phyloP scores from a whole-genome alignment of 1,284 basidiomycete genomes.

The Hypsizygus ulmarius region DNA sequence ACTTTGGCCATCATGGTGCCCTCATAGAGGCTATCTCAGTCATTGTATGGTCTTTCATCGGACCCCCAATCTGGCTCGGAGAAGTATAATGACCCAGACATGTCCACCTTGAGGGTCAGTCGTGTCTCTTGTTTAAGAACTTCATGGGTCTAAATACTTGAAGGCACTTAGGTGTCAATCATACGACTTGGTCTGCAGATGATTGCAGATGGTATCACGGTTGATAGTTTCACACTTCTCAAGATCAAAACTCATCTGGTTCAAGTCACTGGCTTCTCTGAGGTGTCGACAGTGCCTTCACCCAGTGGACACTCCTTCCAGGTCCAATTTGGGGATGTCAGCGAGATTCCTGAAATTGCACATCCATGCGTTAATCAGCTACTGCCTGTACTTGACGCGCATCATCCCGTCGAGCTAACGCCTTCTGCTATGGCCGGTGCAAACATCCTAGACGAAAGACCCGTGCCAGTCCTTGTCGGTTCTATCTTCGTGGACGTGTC shows the following conservation, averaged over 20 bases:
- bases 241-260: constrained; percentile 63
- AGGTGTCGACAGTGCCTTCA: constrained; percentile 44
- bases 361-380: constrained; percentile 59
- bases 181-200: constrained; percentile 60
- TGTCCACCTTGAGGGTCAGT: constrained; percentile 47
- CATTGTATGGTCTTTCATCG: constrained; percentile 43
- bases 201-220: constrained; percentile 56
- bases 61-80: background rate
- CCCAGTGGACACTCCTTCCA: constrained; percentile 47
- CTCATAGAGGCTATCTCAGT: constrained; percentile 27
- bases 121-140: background rate
- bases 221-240: constrained; percentile 50
- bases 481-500: constrained; percentile 60
- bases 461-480: constrained; percentile 50
- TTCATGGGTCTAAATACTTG: constrained; percentile 1
- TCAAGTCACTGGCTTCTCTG: constrained; percentile 51
- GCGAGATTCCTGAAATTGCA: constrained; percentile 39
- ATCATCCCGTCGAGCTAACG: constrained; percentile 44
- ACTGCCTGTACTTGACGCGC: constrained; percentile 55
- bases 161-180: constrained; percentile 44
- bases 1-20: background rate
- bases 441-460: constrained; percentile 41
- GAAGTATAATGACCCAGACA: constrained; percentile 40
- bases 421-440: constrained; percentile 49
- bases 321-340: constrained; percentile 49